These are phyloP conservation scores for Mangifera indica DNA, from an alignment of 345 rosid genomes.

Conservation along the genomic window DNA sequence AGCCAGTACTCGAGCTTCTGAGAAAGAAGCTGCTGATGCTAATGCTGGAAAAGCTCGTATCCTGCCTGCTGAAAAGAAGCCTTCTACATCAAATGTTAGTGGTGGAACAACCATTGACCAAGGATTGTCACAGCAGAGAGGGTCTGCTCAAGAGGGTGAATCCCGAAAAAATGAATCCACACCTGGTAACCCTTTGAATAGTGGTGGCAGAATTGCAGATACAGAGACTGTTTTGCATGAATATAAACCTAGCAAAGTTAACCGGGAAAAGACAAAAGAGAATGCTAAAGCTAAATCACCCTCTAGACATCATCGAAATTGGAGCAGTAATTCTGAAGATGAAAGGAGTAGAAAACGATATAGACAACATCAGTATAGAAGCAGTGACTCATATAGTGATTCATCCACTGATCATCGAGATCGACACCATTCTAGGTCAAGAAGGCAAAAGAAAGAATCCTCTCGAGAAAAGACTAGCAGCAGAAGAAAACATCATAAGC, in stretches of 20 bases:
- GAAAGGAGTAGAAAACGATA: constrained; percentile 52
- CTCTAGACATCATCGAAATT: constrained; percentile 17
- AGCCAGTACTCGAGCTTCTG: constrained; percentile 15
- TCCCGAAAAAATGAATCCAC: constrained; percentile 20
- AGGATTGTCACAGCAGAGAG: constrained; percentile 11
- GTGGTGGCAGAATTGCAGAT: constrained; percentile 19
- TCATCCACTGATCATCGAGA: constrained; percentile 48
- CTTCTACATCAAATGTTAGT: constrained; percentile 13
- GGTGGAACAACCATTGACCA: constrained; percentile 15
- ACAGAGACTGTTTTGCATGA: constrained; percentile 25
- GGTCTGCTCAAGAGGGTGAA: constrained; percentile 25
- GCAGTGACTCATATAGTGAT: constrained; percentile 57
- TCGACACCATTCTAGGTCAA: constrained; percentile 51
- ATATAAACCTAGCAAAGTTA: constrained; percentile 21
- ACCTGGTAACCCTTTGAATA: constrained; percentile 12
- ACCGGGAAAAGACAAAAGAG: constrained; percentile 19
- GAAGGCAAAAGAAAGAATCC: constrained; percentile 49
- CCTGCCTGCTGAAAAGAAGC: constrained; percentile 17
- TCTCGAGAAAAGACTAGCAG: constrained; percentile 58
- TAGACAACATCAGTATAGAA: constrained; percentile 37
- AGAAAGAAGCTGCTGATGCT: constrained; percentile 30
- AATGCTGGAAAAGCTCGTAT: constrained; percentile 23
- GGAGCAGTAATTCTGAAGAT: constrained; percentile 49
- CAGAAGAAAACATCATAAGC: constrained; percentile 54
- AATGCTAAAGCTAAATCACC: constrained; percentile 38